A percentile compares a stretch with the other conserved stretches of the same genome.
Conservation (phyloP, 2,329 filamentous ascomycete species). For the Coleophoma cylindrospora region DNA sequence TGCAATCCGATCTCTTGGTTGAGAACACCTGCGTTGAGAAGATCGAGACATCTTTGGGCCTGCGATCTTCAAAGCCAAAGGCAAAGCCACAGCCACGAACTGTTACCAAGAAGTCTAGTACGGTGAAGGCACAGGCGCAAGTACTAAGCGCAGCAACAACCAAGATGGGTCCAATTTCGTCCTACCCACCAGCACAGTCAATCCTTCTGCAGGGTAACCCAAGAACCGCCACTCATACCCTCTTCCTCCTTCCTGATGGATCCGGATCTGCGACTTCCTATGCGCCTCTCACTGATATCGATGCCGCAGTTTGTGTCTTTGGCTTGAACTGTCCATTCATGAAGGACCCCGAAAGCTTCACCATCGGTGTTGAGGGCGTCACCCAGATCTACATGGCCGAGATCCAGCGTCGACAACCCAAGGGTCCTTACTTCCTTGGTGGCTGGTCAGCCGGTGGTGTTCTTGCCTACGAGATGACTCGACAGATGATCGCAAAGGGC, state of each 20-base stretch:
- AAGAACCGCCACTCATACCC: constrained; percentile 36
- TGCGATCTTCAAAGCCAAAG: constrained; percentile 5
- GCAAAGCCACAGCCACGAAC: background rate
- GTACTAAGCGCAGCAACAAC: background rate
- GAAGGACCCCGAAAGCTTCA: constrained; percentile 60
- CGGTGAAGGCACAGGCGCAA: background rate
- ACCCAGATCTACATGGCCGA: constrained; percentile 60
- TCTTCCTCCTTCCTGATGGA: constrained; percentile 43
- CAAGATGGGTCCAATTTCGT: background rate
- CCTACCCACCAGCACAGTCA: constrained; percentile 19
- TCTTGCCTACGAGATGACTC: constrained; percentile 61
- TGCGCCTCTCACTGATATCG: constrained; percentile 27
- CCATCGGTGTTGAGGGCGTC: constrained; percentile 60
- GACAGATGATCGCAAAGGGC: constrained; percentile 50
- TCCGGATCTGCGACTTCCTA: constrained; percentile 31
- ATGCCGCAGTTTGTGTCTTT: constrained; percentile 41
- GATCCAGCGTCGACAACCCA: constrained; percentile 64
- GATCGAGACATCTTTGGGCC: constrained; percentile 13
- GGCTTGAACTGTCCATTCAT: constrained; percentile 66
- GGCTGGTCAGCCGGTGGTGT: constrained; percentile 75
- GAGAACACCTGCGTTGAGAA: constrained; percentile 16
- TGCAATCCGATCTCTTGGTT: constrained; percentile 32
- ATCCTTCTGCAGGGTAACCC: constrained; percentile 40
- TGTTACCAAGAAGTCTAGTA: background rate
- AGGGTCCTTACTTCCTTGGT: constrained; percentile 61